Percentiles rank a stretch among this genome's conserved stretches.
phyloP scores from a whole-genome alignment of 257 asterid species.

The Jacaranda mimosifolia region DNA sequence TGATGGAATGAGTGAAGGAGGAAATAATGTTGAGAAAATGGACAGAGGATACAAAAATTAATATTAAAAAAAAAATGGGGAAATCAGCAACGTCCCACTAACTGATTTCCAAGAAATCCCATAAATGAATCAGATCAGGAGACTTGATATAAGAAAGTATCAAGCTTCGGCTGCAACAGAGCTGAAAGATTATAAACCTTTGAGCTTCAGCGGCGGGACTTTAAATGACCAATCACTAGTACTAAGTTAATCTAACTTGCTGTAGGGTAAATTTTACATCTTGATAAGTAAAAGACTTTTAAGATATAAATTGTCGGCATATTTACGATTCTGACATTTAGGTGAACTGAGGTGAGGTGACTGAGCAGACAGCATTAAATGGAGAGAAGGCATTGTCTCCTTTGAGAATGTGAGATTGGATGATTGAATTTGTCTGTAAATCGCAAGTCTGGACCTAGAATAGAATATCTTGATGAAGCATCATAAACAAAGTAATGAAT shows the following conservation, averaged over 20 bases:
- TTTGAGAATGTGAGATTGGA: background rate
- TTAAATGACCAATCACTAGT: no score
- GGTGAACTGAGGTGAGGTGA: background rate
- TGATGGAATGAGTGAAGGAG: background rate
- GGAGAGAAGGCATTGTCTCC: background rate
- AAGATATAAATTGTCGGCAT: background rate
- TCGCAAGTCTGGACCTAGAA: background rate
- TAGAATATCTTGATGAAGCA: background rate
- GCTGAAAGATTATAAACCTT: slow-evolving; percentile 9
- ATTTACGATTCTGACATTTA: background rate
- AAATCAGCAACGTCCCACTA: slow-evolving; percentile 10
- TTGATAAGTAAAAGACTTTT: no score
- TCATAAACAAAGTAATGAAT: background rate
- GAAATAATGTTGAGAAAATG: slow-evolving; percentile 13
- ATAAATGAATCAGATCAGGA: background rate
- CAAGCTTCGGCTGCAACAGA: slow-evolving; percentile 9
- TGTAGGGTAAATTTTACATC: no score
- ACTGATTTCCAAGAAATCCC: background rate
- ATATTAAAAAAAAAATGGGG: no score
- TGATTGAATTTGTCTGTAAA: background rate
- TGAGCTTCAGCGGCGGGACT: background rate
- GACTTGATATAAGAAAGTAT: background rate
- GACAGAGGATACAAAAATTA: background rate
- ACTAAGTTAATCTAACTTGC: no score
- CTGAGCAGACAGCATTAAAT: background rate